phyloP scores from a whole-genome alignment of 164 flowering plant species.

The Nymphaea colorata region DNA sequence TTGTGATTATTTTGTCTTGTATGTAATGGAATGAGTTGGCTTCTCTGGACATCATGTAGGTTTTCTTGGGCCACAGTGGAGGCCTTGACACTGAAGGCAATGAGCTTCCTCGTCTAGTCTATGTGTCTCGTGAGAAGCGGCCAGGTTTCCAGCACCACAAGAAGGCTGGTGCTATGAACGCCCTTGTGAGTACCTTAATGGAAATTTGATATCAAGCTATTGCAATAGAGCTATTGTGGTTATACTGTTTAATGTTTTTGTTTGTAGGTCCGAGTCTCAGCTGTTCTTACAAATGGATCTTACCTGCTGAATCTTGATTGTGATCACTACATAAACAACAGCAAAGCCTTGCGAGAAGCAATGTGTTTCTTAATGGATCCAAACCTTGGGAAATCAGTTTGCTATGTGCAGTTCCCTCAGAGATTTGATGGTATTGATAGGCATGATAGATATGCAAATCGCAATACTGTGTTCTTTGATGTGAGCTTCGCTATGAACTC shows the following conservation, averaged over 20 bases:
- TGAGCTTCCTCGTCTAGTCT: slow-evolving; percentile 40
- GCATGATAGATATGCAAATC: slow-evolving; percentile 53
- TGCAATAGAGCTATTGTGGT: background rate
- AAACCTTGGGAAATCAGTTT: slow-evolving; percentile 37
- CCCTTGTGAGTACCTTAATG: slow-evolving; percentile 28
- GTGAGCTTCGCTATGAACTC: slow-evolving; percentile 16
- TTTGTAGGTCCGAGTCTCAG: slow-evolving; percentile 39
- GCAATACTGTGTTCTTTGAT: slow-evolving; percentile 63
- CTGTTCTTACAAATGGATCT: slow-evolving; percentile 57
- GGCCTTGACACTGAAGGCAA: slow-evolving; percentile 37
- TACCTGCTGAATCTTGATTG: slow-evolving; percentile 59
- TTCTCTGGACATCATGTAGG: slow-evolving; percentile 13
- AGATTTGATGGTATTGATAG: slow-evolving; percentile 67
- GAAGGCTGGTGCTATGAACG: slow-evolving; percentile 68
- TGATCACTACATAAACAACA: slow-evolving; percentile 64
- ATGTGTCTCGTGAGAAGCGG: slow-evolving; percentile 51
- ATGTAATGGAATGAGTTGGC: too few relatives aligned
- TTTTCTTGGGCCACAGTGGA: slow-evolving; percentile 41
- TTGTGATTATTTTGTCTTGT: too few relatives aligned
- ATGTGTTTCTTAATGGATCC: slow-evolving; percentile 73
- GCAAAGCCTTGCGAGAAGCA: slow-evolving; percentile 61
- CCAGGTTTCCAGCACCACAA: slow-evolving; percentile 55
- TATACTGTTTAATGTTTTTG: background rate
- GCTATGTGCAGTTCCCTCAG: slow-evolving; percentile 57
- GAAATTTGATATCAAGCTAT: background rate